Percentiles rank a stretch among this genome's conserved stretches.
Conservation (phyloP, 2,329 filamentous ascomycete genomes). For the Nannizzia gypsea region DNA sequence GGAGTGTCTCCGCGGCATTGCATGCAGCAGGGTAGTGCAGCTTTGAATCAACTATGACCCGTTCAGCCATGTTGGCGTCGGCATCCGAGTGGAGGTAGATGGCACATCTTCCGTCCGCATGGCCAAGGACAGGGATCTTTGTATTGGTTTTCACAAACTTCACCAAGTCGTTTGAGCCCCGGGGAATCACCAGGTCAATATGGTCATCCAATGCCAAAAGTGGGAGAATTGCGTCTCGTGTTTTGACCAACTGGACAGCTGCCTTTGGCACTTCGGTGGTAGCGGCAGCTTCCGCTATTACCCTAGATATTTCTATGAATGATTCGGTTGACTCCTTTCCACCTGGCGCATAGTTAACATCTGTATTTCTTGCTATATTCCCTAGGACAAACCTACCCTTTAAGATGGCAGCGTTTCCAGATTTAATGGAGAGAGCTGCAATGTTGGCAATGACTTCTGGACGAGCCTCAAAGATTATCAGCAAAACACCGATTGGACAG, state of each 20-base stretch:
- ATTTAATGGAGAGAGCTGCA: slow-evolving; percentile 88
- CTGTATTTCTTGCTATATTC: background rate
- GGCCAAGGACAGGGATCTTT: slow-evolving; percentile 88
- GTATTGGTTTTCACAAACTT: slow-evolving; percentile 81
- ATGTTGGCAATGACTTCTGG: slow-evolving; percentile 99
- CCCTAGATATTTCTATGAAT: slow-evolving; percentile 79
- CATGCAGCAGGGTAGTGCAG: slow-evolving; percentile 90
- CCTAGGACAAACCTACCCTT: slow-evolving; percentile 50
- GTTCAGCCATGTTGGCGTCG: slow-evolving; percentile 56
- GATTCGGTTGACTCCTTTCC: slow-evolving; percentile 92
- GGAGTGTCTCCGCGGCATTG: slow-evolving; percentile 83
- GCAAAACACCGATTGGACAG: slow-evolving; percentile 89
- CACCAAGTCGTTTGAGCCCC: slow-evolving; percentile 82
- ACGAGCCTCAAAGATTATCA: slow-evolving; percentile 96
- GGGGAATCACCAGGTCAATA: slow-evolving; percentile 90
- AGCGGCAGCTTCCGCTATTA: slow-evolving; percentile 67
- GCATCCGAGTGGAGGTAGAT: slow-evolving; percentile 75
- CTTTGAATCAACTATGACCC: slow-evolving; percentile 81
- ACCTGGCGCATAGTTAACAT: slow-evolving; percentile 36
- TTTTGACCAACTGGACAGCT: slow-evolving; percentile 87
- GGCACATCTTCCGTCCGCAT: slow-evolving; percentile 85
- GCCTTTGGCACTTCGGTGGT: slow-evolving; percentile 65
- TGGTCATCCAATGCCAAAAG: slow-evolving; percentile 75
- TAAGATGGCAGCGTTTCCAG: slow-evolving; percentile 89
- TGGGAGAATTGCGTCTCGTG: slow-evolving; percentile 77